Evolutionary conservation across 495 filamentous ascomycete species (phyloP), one percentile per base, ranked within the genome.

Genomic region (Ramalina peruviana): DNA sequence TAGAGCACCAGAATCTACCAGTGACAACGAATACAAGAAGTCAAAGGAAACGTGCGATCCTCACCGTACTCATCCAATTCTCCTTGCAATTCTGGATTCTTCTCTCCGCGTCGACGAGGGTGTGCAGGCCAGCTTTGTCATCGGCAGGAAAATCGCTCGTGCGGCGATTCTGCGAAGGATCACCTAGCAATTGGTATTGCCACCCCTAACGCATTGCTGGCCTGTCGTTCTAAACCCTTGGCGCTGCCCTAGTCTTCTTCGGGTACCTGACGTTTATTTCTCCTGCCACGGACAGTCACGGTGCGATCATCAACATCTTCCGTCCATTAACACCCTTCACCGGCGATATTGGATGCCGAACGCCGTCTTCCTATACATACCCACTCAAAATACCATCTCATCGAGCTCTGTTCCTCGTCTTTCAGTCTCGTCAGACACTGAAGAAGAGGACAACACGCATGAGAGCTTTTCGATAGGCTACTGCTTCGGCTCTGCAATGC

Each of bases 121-220:
- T 39, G 47, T 16, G 30, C 30, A 52, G 25, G 26, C 36, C 36
- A n/a, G 40, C 21, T 56, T 56, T 56, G 50, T 56, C 45, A 56
- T 33, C 54, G 5, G 26, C 45, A 16, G 26, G 30, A n/a, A 11
- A 48, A 48, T 42, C 45, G 27, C 41, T 52, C 50, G 38, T 40
- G 49, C 49, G 10, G 33, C 26, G 19, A 48, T 40, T 49, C 49
- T 27, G 16, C 26, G 19, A 48, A 27, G 15, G 45, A 37, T 33
- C 30, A 6, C 30, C 7, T 33, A 11, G 30, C 4, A 11, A 36
- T 37, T 37, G 25, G 12, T 56, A 49, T 56, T 42, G 54, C 54
- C 54, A 56, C 54, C 54, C 50, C n/a, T 23, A 44, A 45, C 19
- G n/a, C 21, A 20, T 21, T 46, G 39, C 40, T 48, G 37, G 37